A percentile compares a stretch with the other conserved stretches of the same genome.
These are phyloP conservation scores for Komagataella populi DNA, from an alignment of 805 yeast genomes.

Conservation along the genomic window DNA sequence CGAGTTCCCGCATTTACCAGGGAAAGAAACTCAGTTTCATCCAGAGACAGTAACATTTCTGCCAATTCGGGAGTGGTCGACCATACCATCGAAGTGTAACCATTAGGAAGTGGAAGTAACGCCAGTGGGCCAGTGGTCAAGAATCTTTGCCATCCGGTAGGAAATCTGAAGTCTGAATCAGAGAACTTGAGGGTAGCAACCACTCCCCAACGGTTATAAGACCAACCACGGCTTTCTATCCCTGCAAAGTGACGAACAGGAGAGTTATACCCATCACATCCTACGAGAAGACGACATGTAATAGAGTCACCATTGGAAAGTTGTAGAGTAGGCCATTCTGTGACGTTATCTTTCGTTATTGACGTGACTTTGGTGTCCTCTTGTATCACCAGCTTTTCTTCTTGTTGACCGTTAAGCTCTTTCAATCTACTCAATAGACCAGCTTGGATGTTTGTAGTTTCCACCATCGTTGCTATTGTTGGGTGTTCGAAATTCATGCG, in stretches of 20 bases:
- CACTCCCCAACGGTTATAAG: constrained; percentile 77
- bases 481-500: constrained; percentile 59
- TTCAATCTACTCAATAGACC: constrained; percentile 44
- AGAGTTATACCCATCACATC: constrained; percentile 93
- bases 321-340: constrained; percentile 67
- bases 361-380: constrained; percentile 58
- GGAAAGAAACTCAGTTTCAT: constrained; percentile 48
- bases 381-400: constrained; percentile 23
- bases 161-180: constrained; percentile 46
- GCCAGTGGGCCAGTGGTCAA: constrained; percentile 90
- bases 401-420: constrained; percentile 20
- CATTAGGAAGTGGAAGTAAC: constrained; percentile 74
- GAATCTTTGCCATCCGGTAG: constrained; percentile 89
- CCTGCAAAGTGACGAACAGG: constrained; percentile 78
- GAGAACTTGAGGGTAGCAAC: constrained; percentile 78
- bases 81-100: constrained; percentile 91
- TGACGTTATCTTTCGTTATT: constrained; percentile 25
- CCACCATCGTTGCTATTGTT: constrained; percentile 74
- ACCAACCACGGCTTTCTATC: constrained; percentile 87
- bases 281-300: constrained; percentile 67
- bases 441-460: constrained; percentile 72
- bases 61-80: constrained; percentile 71
- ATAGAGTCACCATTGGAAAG: constrained; percentile 51
- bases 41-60: constrained; percentile 39
- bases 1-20: constrained; percentile 80